Evolutionary conservation across 1,284 basidiomycete genomes (phyloP), one percentile per base, ranked within the genome.

Genomic region (Boletus sp.): DNA sequence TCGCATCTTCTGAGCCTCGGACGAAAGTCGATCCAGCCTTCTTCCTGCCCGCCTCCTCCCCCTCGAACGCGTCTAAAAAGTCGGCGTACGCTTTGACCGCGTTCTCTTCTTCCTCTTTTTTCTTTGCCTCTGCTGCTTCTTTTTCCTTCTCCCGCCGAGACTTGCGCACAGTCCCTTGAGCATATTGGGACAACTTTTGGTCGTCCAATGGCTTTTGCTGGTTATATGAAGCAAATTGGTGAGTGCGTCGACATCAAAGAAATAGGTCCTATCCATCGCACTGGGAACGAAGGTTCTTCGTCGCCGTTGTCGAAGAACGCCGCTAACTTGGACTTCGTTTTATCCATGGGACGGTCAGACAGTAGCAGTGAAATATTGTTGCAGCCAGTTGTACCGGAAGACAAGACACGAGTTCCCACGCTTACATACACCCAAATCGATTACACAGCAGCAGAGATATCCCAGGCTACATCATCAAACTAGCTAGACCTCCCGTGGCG

Each of bases 101-200:
- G 64, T 86, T 83, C 59, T 89, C 89, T 68, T 95, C 93, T 66
- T 91, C 88, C 69, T 92, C 87, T 64, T 81, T 85, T 69, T 86
- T 86, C 76, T 94, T 95, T 36, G 89, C 91, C 57, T 92, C 91
- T 48, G 92, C 94, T 51, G 86, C 87, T 70, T 97, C 94, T 65
- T 89, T 84, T 69, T 97, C 94, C 69, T 91, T 94, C 74, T 96
- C 91, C 56, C 87, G 77, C 53, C 84, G 82, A 27, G 91, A 91
- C 73, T 92, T 92, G 53, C 85, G 81, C 44, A 86, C 81, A 36
- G 81, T 87, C 27, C 89, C 89, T 67, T 89, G 84, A 37, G 89
- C 74, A 69, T 88, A 92, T 57, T 90, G 85, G 20, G 86, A 85
- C 55, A 89, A 74, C 73, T 92, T 92, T 65, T 85, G 82, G 67